phyloP scores from a whole-genome alignment of 371 early-diverging fungal species.

The Mucor circinelloides region DNA sequence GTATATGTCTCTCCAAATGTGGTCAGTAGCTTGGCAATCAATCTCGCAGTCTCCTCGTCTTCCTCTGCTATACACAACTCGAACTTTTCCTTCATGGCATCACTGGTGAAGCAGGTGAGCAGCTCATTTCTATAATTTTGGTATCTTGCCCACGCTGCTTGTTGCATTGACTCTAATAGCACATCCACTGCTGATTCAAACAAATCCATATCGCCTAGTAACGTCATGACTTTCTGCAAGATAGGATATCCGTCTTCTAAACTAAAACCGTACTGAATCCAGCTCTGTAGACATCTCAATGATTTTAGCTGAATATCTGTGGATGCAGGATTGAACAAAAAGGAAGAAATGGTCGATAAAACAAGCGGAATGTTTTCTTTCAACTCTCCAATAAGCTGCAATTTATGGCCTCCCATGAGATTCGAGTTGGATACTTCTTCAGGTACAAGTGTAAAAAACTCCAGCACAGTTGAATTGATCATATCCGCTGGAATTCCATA shows the following conservation, averaged over 20 bases:
- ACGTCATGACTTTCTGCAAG: slow-evolving; percentile 43
- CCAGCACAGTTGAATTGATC: slow-evolving; percentile 59
- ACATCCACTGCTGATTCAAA: slow-evolving; percentile 59
- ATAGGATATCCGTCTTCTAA: slow-evolving; percentile 58
- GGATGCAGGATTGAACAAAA: slow-evolving; percentile 5
- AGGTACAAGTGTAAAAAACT: slow-evolving; percentile 76
- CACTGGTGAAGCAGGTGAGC: slow-evolving; percentile 57
- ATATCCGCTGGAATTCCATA: slow-evolving; percentile 30
- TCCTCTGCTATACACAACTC: slow-evolving; percentile 51
- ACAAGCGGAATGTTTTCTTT: slow-evolving; percentile 51
- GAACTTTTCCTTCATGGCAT: slow-evolving; percentile 51
- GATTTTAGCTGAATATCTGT: slow-evolving; percentile 47
- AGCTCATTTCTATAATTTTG: slow-evolving; percentile 54
- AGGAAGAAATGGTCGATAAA: slow-evolving; percentile 40
- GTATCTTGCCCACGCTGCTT: slow-evolving; percentile 34
- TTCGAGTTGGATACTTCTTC: slow-evolving; percentile 73
- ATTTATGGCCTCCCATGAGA: slow-evolving; percentile 48
- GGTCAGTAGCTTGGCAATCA: slow-evolving; percentile 62
- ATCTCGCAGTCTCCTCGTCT: slow-evolving; percentile 58
- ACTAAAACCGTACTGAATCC: slow-evolving; percentile 66
- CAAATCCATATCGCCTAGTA: slow-evolving; percentile 44
- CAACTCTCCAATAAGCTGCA: slow-evolving; percentile 51
- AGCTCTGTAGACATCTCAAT: slow-evolving; percentile 58
- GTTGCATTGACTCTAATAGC: slow-evolving; percentile 58
- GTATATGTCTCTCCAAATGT: slow-evolving; percentile 75